Conservation (phyloP, 768 basidiomycete species). For the Coprinopsis marcescibilis region DNA sequence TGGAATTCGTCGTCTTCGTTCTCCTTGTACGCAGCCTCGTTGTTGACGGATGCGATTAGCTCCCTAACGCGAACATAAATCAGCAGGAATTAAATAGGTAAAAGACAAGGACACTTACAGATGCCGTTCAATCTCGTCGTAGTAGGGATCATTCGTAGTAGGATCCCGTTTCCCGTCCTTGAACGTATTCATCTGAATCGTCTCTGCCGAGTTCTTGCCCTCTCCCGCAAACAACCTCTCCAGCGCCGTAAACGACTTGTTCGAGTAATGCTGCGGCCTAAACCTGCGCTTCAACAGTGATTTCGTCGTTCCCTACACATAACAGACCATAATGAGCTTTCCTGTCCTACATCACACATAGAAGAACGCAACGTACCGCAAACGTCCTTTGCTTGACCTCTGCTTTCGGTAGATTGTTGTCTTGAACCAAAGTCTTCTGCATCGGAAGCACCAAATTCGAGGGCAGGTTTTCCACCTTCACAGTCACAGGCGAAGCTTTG, state of each 20-base stretch:
- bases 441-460: conserved; percentile 73
- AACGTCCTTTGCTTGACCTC: conserved; percentile 14
- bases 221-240: conserved; percentile 65
- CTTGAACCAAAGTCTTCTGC: conserved; percentile 68
- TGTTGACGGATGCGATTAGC: conserved; percentile 57
- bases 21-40: conserved; percentile 42
- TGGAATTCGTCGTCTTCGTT: conserved; percentile 56
- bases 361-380: conserved; percentile 10
- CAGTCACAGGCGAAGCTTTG: conserved; percentile 63
- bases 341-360: conserved; percentile 13
- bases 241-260: conserved; percentile 53
- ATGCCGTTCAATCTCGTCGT: conserved; percentile 68
- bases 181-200: conserved; percentile 54
- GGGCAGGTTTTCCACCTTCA: conserved; percentile 66
- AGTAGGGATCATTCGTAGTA: conserved; percentile 30
- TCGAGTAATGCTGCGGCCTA: conserved; percentile 45
- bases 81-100: conserved; percentile 1
- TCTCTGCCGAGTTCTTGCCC: conserved; percentile 34
- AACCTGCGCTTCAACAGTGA: conserved; percentile 19
- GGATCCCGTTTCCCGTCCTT: conserved; percentile 32
- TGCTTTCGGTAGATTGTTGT: conserved; percentile 36
- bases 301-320: too few relatives aligned
- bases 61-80: conserved; percentile 40
- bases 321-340: too few relatives aligned
- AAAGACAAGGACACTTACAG: conserved; percentile 39